Base-by-base conservation (phyloP, 148 eudicot species). In the Dysphania ambrosioides region DNA sequence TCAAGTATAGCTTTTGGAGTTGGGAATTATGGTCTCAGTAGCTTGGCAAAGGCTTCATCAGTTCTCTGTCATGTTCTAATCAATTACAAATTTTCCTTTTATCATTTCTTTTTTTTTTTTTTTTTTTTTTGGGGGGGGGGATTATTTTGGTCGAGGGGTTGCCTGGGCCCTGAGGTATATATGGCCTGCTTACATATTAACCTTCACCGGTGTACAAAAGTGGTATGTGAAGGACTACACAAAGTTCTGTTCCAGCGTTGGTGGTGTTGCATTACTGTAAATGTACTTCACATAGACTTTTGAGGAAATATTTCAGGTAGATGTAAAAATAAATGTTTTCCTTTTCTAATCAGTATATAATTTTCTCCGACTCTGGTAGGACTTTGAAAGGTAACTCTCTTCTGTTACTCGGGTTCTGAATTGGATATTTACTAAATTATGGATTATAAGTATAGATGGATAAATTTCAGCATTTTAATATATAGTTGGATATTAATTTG, bases 161-260 rank as follows among this genome's bases (percentile, higher is more conserved):
- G 34, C 30, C 73, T 35, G 18, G 58, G 68, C 70, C 30, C 73
- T 35, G 18, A 68, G 68, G 75, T 77, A 44, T 63, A 77, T 71
- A 77, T 68, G 49, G 31, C 61, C 62, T 77, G 69, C 51, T 62
- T 71, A 57, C 40, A 40, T 29, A 44, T 55, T 71, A 13, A 53
- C 63, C 40, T 76, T 62, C 75, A 11, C 75, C 40, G 63, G 63
- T 77, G 75, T 77, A 77, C 41, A 77, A 57, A 71, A 61, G n/a
- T 70, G 70, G 34, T 38, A 60, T 69, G 67, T 70, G 68, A 51
- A 71, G 53, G 64, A 64, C 47, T 53, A 49, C 27, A 71, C 51
- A 60, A 12, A 64, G 21, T 8, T 59, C 27, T 70, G 74, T 61
- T 32, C 68, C 58, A 57, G 38, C 26, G 24, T 21, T 44, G 38